Base-by-base conservation (phyloP, 1,139 yeast genomes). In the Diutina neorugosa region DNA sequence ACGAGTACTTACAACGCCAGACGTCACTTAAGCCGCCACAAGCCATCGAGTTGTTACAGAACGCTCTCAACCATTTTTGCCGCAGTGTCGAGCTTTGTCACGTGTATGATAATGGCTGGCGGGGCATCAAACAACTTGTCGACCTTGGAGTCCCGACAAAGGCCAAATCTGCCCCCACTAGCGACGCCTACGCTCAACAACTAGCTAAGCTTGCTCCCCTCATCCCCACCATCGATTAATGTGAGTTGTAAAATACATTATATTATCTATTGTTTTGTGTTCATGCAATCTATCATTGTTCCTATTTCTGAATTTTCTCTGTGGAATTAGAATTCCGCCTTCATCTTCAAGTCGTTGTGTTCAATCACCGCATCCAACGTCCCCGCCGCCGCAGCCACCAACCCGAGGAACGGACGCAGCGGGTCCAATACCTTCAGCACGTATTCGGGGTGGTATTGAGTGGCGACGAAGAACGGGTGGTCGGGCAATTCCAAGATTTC, bases 401-500 rank as follows among this genome's bases (percentile, higher is more conserved):
- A 80, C 54, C 99, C 99, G 66, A 93, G 80, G 74, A 93, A 87
- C 54, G 99, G 99, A 69, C 89, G 81, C 42, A 98, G 90, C 54
- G 99, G 98, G 62, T 89, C 96, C 68, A 93, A 80, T 42, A 94
- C 98, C 71, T 94, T 89, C 51, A 98, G 89, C 61, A 91, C 79
- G 69, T 93, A 93, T 73, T 93, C 99, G 50, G 99, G 99, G 67
- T 93, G 99, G 73, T 91, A 93, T 74, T 93, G 99, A 48, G 97
- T 88, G 60, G 94, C 99, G 62, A 90, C 95, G 65, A 73, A 91
- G 74, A 84, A 93, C 65, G 94, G 95, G 69, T 91, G 98, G 60
- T 71, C 77, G 59, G 73, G 69, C 62, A 90, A 74, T 71, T 93
- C 98, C 56, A 89, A 77, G 57, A 90, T 84, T 73, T 93, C 98